These are phyloP conservation scores for Dendrocalamus latiflorus DNA, from an alignment of 202 grass and related monocot genomes.

Conservation along the genomic window DNA sequence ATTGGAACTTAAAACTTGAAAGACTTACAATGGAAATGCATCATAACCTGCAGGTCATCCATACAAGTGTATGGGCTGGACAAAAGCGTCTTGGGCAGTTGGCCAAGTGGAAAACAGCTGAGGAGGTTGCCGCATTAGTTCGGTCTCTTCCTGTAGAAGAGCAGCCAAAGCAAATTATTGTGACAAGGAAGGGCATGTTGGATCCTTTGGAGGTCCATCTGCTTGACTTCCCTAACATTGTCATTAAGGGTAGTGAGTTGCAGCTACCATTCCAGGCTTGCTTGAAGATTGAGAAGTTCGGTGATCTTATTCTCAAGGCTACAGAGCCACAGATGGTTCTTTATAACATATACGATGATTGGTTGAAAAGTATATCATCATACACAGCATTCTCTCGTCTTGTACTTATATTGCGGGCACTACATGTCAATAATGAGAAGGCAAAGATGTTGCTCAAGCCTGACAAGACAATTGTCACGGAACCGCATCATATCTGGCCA, in stretches of 20 bases:
- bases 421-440: constrained; percentile 99
- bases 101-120: constrained; percentile 99
- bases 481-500: constrained; percentile 97
- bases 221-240: constrained; percentile 97
- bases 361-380: constrained; percentile 98
- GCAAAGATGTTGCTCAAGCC: constrained; percentile 98
- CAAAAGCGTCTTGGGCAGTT: constrained; percentile 97
- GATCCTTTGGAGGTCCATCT: constrained; percentile 97
- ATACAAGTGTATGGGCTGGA: constrained; percentile 97
- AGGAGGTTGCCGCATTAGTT: constrained; percentile 95
- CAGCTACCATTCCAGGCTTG: constrained; percentile 98
- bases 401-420: constrained; percentile 80
- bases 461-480: constrained; percentile 93
- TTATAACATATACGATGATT: constrained; percentile 98
- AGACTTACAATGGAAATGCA: background rate
- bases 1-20: background rate
- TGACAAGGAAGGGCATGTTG: constrained; percentile 95
- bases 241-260: constrained; percentile 98
- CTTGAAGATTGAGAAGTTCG: constrained; percentile 99
- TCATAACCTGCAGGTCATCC: constrained; percentile 68
- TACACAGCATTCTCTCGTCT: constrained; percentile 98
- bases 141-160: constrained; percentile 92
- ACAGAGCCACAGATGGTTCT: constrained; percentile 99
- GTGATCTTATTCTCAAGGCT: constrained; percentile 96
- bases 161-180: constrained; percentile 98